These are phyloP conservation scores for Amaranthus tricolor DNA, from an alignment of 179 eudicot species.

Conservation along the genomic window DNA sequence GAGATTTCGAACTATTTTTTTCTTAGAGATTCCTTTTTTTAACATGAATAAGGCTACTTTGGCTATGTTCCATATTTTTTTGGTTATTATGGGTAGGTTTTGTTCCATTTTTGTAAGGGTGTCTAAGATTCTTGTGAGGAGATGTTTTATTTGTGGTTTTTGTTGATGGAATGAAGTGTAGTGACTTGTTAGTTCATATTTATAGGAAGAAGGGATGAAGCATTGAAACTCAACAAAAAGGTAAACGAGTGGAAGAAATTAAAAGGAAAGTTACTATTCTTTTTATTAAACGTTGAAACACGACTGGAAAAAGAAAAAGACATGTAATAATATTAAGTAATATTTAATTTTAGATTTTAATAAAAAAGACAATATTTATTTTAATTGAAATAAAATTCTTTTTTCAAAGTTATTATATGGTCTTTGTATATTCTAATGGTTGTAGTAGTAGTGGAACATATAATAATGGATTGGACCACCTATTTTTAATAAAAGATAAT, in stretches of 20 bases:
- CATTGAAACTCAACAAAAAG: neutral
- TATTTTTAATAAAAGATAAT: too few species aligned
- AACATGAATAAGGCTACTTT: conserved; percentile 33
- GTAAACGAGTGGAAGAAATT: neutral
- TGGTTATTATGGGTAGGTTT: conserved; percentile 31
- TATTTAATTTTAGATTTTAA: too few species aligned
- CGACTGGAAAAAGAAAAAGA: too few species aligned
- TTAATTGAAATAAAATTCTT: too few species aligned
- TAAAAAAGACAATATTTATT: too few species aligned
- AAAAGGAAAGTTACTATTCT: too few species aligned
- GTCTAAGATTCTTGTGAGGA: neutral
- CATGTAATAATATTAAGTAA: too few species aligned
- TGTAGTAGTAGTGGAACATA: too few species aligned
- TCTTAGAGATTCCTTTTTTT: conserved; percentile 32
- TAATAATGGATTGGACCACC: too few species aligned
- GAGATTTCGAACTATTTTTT: conserved; percentile 29
- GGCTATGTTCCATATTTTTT: conserved; percentile 28
- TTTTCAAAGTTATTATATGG: too few species aligned
- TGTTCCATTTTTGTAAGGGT: conserved; percentile 19
- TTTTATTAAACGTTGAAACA: too few species aligned
- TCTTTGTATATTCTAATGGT: too few species aligned
- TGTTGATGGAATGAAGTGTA: neutral
- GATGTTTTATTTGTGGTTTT: neutral
- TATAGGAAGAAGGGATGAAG: neutral
- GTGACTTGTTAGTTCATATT: neutral